A percentile compares a stretch with the other conserved stretches of the same genome.
Evolutionary conservation across 768 basidiomycete species (phyloP).

Genomic region (Pisolithus orientalis): DNA sequence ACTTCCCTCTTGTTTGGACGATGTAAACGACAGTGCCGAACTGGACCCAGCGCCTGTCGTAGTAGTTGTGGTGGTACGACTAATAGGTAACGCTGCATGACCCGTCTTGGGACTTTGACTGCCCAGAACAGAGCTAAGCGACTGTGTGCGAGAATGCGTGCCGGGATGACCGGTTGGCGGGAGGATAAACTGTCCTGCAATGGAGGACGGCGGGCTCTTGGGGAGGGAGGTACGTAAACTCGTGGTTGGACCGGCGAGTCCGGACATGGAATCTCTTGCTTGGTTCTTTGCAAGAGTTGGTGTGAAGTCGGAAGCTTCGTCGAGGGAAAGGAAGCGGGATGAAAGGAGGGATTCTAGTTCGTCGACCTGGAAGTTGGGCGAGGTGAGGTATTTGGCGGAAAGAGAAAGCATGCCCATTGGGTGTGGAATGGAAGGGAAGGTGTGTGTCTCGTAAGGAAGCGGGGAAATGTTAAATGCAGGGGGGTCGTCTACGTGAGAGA

Average conservation of each 20-base stretch:
- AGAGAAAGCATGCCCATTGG: constrained; percentile 61
- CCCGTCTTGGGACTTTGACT: constrained; percentile 31
- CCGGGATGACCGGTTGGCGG: constrained; percentile 16
- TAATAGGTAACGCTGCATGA: constrained; percentile 27
- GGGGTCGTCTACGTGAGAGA: constrained; percentile 27
- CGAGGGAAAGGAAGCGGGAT: constrained; percentile 62
- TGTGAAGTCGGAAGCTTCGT: constrained; percentile 60
- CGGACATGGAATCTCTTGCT: constrained; percentile 49
- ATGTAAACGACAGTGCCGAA: constrained; percentile 36
- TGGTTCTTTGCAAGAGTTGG: constrained; percentile 67
- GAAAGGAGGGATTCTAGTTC: constrained; percentile 73
- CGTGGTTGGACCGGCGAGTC: constrained; percentile 32
- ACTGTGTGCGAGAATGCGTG: constrained; percentile 25
- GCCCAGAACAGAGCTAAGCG: constrained; percentile 27
- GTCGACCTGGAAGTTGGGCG: constrained; percentile 68
- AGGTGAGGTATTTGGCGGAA: constrained; percentile 55
- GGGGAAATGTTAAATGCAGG: constrained; percentile 35
- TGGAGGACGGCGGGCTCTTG: constrained; percentile 37
- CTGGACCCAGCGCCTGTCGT: constrained; percentile 24
- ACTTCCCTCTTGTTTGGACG: constrained; percentile 34
- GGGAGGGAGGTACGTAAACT: constrained; percentile 35
- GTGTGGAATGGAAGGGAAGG: constrained; percentile 63
- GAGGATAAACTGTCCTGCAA: constrained; percentile 42
- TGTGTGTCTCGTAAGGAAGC: constrained; percentile 47
- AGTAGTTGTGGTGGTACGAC: constrained; percentile 29